These are phyloP conservation scores for Candida ortonii DNA, from an alignment of 805 yeast genomes.

Conservation along the genomic window DNA sequence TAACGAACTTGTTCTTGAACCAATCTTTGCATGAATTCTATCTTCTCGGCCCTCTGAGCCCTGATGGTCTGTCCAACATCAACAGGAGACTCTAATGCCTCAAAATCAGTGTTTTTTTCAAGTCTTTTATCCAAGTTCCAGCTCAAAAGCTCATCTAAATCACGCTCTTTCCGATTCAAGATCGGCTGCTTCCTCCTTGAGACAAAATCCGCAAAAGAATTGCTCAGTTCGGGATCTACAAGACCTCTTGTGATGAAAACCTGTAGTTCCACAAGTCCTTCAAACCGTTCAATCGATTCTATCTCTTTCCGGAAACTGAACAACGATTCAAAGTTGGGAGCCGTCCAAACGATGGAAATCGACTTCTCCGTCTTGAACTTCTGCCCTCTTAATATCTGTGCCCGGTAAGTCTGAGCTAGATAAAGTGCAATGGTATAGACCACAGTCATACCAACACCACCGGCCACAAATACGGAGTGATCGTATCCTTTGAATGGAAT, in stretches of 20 bases:
- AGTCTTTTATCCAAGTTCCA: no score
- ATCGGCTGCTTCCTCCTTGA: no score
- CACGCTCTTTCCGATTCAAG: no score
- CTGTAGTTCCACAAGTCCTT: slow-evolving; percentile 27
- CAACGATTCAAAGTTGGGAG: slow-evolving; percentile 32
- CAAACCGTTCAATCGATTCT: slow-evolving; percentile 22
- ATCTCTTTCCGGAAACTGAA: slow-evolving; percentile 30
- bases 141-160: no score
- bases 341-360: slow-evolving; percentile 30
- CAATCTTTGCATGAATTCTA: slow-evolving; percentile 18
- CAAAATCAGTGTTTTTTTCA: no score
- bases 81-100: not conserved
- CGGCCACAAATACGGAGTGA: slow-evolving; percentile 52
- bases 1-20: slow-evolving; percentile 15
- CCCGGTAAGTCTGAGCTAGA: slow-evolving; percentile 33
- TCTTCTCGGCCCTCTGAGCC: slow-evolving; percentile 14
- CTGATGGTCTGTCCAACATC: not conserved
- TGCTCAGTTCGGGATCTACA: slow-evolving; percentile 19
- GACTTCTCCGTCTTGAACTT: slow-evolving; percentile 19
- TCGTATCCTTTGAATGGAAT: slow-evolving; percentile 47
- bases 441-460: slow-evolving; percentile 66
- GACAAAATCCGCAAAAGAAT: not conserved
- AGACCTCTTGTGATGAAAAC: slow-evolving; percentile 29
- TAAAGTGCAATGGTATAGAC: slow-evolving; percentile 45
- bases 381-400: slow-evolving; percentile 27